Evolutionary conservation across 805 yeast genomes (phyloP), one percentile per base, ranked within the genome.

Genomic region (Naumovozyma castellii): DNA sequence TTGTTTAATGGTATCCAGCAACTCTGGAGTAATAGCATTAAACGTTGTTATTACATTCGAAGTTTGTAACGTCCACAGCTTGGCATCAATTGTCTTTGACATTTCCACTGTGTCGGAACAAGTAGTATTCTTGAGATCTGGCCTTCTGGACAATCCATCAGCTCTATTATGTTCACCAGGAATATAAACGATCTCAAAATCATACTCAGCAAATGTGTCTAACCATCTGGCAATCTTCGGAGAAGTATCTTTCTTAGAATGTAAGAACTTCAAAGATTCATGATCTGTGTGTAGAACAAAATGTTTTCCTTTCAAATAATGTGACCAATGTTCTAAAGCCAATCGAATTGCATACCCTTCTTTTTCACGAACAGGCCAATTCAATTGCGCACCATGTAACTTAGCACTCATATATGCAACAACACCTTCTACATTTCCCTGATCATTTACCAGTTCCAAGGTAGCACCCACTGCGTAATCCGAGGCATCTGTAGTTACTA

Each of bases 221-320:
- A 27, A 32, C 40, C 40, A 38, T 2, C 40, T 10, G 3, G 36
- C 40, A 3, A 38, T 25, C 15, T 32, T 32, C n/a, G 18, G 5
- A n/a, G 25, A 25, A 17, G 20, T n/a, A 2, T 12, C 27, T 27
- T 25, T 38, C 13, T 38, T 18, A 14, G 8, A 15, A 4, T 19
- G 3, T 2, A 34, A 19, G 13, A 12, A 17, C 15, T 33, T 10
- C 29, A 38, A 28, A 5, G 41, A 38, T 27, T 25, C n/a, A 18
- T 38, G 37, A 29, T 39, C 37, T 4, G 37, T 39, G 18, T 14
- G 30, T 5, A 39, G 17, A 5, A 5, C 18, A 18, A 39, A 39
- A 5, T 18, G 14, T 5, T 12, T 14, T 2, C 41, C 34, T 8
- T 18, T 10, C 18, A 34, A n/a, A 17, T 34, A 34, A 5, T 39